These are phyloP conservation scores for Fraxinus latifolia DNA, from an alignment of 305 asterid genomes.

Conservation along the genomic window DNA sequence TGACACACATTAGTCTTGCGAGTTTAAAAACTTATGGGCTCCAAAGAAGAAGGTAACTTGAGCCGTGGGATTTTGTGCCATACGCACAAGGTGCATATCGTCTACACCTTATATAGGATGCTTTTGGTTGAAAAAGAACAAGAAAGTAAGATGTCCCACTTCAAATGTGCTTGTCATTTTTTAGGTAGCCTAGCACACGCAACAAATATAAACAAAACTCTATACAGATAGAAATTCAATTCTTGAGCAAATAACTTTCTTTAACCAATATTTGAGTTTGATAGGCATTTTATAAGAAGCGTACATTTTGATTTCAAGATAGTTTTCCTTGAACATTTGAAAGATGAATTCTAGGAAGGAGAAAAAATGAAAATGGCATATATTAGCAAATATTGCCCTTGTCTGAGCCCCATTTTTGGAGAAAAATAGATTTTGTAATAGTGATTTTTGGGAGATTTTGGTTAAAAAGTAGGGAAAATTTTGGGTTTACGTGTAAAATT, in stretches of 20 bases:
- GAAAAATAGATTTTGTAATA: background rate
- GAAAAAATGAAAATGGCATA: background rate
- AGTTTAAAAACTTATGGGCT: background rate
- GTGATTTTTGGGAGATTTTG: background rate
- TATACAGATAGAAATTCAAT: background rate
- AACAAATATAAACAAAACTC: slow-evolving; percentile 8
- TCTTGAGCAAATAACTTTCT: background rate
- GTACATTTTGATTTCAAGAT: background rate
- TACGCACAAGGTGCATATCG: background rate
- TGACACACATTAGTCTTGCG: background rate
- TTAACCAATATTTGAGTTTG: background rate
- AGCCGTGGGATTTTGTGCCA: background rate
- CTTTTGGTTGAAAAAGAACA: background rate
- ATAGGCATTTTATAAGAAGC: background rate
- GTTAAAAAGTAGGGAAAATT: background rate
- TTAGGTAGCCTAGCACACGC: background rate
- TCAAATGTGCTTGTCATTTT: slow-evolving; percentile 9
- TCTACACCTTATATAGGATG: background rate
- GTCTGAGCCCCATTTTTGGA: background rate
- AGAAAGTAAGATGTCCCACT: background rate
- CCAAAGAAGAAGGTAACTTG: background rate
- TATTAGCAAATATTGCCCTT: background rate
- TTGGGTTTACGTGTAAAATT: background rate
- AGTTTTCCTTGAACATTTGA: background rate
- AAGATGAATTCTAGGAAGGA: background rate